phyloP scores from a whole-genome alignment of 768 basidiomycete species.

The Lenzites betulinus region DNA sequence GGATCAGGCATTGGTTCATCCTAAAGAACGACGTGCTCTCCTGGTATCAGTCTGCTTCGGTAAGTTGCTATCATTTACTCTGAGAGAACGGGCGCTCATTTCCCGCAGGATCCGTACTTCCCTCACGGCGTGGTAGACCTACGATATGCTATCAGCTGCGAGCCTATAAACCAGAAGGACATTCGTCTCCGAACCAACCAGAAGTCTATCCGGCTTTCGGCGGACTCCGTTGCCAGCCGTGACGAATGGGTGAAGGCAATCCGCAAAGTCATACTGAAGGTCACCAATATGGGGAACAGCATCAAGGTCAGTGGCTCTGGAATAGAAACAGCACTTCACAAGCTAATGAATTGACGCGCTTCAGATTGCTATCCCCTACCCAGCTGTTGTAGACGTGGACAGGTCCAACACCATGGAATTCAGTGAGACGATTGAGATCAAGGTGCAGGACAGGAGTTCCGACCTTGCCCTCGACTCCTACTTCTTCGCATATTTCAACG shows the following conservation, averaged over 20 bases:
- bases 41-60: conserved; percentile 95
- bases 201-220: conserved; percentile 67
- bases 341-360: too few species aligned
- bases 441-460: conserved; percentile 82
- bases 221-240: conserved; percentile 80
- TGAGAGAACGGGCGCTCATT: background rate
- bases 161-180: conserved; percentile 72
- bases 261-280: conserved; percentile 91
- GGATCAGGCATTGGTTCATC: conserved; percentile 96
- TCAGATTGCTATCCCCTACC: conserved; percentile 92
- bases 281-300: conserved; percentile 94
- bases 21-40: conserved; percentile 94
- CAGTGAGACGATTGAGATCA: conserved; percentile 94
- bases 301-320: conserved; percentile 67
- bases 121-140: conserved; percentile 95
- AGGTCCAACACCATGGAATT: conserved; percentile 90
- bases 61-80: conserved; percentile 37
- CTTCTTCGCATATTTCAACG: conserved; percentile 94
- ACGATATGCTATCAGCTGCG: conserved; percentile 90
- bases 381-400: conserved; percentile 86
- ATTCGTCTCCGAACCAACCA: conserved; percentile 85
- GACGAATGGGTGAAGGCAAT: conserved; percentile 98
- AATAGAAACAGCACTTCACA: too few species aligned
- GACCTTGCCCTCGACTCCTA: conserved; percentile 82
- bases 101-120: conserved; percentile 89